Base-by-base conservation (phyloP, 371 early-diverging fungal species). In the Basidiobolus heterosporus region DNA sequence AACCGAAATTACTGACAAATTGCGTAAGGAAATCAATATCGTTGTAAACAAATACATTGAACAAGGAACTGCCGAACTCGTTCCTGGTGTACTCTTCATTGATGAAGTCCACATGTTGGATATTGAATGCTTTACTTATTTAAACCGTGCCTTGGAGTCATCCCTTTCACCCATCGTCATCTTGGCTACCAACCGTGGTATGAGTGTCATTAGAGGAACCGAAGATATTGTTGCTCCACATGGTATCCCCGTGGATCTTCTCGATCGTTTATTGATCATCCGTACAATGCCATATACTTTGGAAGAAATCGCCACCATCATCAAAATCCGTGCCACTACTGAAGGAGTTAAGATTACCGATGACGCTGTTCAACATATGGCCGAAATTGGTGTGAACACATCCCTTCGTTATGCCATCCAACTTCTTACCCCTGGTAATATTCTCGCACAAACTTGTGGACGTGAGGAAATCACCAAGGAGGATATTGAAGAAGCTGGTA, bases 71-170 rank as follows among this genome's bases (percentile, higher is more conserved):
- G 98, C 97, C 2, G 92, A 91, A 59, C 68, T 99, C 14, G 86
- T 93, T 16, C 96, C 96, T 3, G 98, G 99, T 44, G 94, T 98
- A 5, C 61, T 98, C 36, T 95, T 98, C 57, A 89, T 98, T 59
- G 95, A 98, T 61, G 98, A 98, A 68, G 94, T 93, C 7, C 98
- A 98, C 57, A 89, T 98, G 88, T 78, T 98, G 36, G 97, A 98
- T 67, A 86, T 95, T 50, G 98, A 98, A 66, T 95, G 97, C 66
- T 98, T 98, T 58, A 91, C 96, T 0, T 98, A 93, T 57, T 72
- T 99, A 44, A 98, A 97, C 75, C 86, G 95, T 37, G 91, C 95
- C 9, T 73, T 95, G 41, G 98, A 98, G 62, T 85, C 86, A 16
- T 72, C 85, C 14, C 68, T 93, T 30, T 82, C 92, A 21, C 99